Evolutionary conservation across 2,329 filamentous ascomycete genomes (phyloP).

Genomic region (Epichloe bromicola): DNA sequence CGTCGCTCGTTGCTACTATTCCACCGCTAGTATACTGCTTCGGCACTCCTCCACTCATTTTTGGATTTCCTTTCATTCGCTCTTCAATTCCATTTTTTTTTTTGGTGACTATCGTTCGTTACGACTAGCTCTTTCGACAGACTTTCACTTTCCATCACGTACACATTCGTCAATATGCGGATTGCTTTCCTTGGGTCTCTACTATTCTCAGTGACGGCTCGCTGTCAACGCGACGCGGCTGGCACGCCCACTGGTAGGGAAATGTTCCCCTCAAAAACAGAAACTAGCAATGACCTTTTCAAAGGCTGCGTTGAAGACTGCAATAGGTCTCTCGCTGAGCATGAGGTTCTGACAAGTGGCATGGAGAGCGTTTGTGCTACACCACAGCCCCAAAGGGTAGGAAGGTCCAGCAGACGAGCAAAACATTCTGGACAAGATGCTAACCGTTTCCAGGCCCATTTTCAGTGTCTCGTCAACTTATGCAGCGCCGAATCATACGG

Average conservation of each 20-base stretch:
- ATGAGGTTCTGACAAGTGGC: conserved; percentile 6
- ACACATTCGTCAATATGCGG: conserved; percentile 13
- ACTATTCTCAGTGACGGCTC: conserved; percentile 7
- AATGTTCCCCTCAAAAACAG: not conserved
- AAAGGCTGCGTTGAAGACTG: conserved; percentile 12
- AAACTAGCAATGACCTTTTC: not conserved
- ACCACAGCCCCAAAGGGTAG: conserved; percentile 5
- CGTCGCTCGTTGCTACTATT: conserved; percentile 11
- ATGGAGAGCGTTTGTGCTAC: conserved; percentile 9
- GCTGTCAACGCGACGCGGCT: not conserved
- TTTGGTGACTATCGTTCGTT: conserved; percentile 21
- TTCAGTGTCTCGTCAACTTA: conserved; percentile 17
- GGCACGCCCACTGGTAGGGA: not conserved
- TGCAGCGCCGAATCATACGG: conserved; percentile 18
- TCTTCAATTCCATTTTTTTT: conserved; percentile 11
- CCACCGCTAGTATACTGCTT: conserved; percentile 10
- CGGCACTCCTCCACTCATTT: conserved; percentile 16
- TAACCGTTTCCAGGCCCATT: conserved; percentile 16
- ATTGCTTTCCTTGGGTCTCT: conserved; percentile 4
- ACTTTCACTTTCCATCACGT: conserved; percentile 7
- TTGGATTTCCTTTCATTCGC: conserved; percentile 16
- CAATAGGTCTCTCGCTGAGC: conserved; percentile 8
- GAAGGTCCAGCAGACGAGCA: not conserved
- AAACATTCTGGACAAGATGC: not conserved
- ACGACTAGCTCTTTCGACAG: conserved; percentile 14